Evolutionary conservation across 164 flowering plant genomes (phyloP).

Genomic region (Vitis amurensis): DNA sequence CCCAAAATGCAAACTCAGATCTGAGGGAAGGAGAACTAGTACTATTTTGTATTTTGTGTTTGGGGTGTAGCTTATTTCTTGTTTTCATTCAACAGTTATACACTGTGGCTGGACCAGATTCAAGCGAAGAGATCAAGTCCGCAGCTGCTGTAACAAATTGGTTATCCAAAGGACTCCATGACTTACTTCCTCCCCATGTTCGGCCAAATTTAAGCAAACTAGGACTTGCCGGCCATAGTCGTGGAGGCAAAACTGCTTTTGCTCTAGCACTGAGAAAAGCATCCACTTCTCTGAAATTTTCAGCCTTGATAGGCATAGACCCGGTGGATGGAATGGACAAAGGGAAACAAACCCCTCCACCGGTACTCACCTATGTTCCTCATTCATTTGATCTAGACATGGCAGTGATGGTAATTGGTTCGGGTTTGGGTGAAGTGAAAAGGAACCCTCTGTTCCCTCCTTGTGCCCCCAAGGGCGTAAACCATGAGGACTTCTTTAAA

Average conservation of each 20-base stretch:
- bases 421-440: slow-evolving; percentile 65
- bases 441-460: slow-evolving; percentile 70
- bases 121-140: slow-evolving; percentile 53
- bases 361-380: slow-evolving; percentile 73
- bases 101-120: slow-evolving; percentile 50
- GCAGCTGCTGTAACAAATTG: slow-evolving; percentile 56
- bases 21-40: too few species aligned
- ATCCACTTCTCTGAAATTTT: slow-evolving; percentile 37
- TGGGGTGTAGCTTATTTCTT: background rate
- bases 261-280: slow-evolving; percentile 54
- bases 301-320: slow-evolving; percentile 84
- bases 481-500: slow-evolving; percentile 65
- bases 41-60: background rate
- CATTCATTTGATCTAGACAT: slow-evolving; percentile 58
- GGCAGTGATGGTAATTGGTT: slow-evolving; percentile 69
- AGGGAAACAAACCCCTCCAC: slow-evolving; percentile 79
- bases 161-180: slow-evolving; percentile 49
- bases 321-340: slow-evolving; percentile 89
- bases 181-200: slow-evolving; percentile 49
- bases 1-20: too few species aligned
- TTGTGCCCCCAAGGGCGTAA: slow-evolving; percentile 85
- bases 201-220: slow-evolving; percentile 47
- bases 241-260: slow-evolving; percentile 87
- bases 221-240: slow-evolving; percentile 74
- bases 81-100: slow-evolving; percentile 39